Base-by-base conservation (phyloP, 805 yeast genomes). In the Hanseniaspora clermontiae region DNA sequence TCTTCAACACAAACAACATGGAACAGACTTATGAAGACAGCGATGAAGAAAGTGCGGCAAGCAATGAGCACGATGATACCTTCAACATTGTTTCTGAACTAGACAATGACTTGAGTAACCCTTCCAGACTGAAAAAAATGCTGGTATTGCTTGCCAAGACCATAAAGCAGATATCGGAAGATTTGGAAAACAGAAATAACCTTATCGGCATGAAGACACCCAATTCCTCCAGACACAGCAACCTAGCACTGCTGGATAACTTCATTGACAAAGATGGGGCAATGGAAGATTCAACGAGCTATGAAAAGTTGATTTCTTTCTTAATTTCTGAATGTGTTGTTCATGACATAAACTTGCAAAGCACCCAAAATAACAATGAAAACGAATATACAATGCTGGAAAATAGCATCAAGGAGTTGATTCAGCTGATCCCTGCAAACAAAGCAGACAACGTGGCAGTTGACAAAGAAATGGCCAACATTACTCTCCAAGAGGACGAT, bases 401-500 rank as follows among this genome's bases (percentile, higher is more conserved):
- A 15, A 24, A 27, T 8, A 24, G 51, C 24, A 53, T 53, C 14
- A 45, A 45, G 24, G 57, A 53, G 15, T 20, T 53, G n/a, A 47
- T 53, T 12, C 15, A 39, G 17, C 17, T 27, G 37, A 24, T 42
- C 7, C 8, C 43, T 27, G 15, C n/a, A n/a, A 46, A 34, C 12
- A 37, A 46, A 17, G n/a, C 5, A n/a, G 39, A 20, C 9, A 15
- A 34, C 2, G 15, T 19, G 11, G 49, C 12, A 9, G 19, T 6
- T 17, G 36, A 19, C 14, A 34, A 34, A 29, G 36, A n/a, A 1
- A 34, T 46, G 29, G 36, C 17, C 8, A 32, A 57, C 29, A 39
- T 36, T 14, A 27, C 37, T 9, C 17, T 27, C 5, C 49, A 55
- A 24, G 61, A 59, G n/a, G 59, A 60, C 12, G 63, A 62, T 14